A percentile compares a stretch with the other conserved stretches of the same genome.
Evolutionary conservation across 306 rosid genomes (phyloP).

Genomic region (Lathyrus tuberosus): DNA sequence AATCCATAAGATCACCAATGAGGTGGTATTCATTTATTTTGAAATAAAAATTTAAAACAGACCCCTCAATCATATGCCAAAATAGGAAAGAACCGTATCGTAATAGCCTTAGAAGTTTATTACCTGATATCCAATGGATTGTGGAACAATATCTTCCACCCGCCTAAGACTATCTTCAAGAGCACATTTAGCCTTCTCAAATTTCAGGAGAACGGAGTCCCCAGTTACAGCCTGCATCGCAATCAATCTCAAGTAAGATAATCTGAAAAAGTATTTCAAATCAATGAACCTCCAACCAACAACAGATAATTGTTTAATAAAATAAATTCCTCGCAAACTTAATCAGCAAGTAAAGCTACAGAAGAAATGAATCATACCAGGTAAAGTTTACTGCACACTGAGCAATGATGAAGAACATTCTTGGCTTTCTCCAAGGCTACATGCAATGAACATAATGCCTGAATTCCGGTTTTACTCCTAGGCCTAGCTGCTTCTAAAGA

Average conservation of each 20-base stretch:
- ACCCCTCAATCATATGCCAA: not conserved
- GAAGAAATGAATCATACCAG: constrained; percentile 62
- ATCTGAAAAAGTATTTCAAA: constrained; percentile 13
- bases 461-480: constrained; percentile 92
- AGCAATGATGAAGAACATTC: constrained; percentile 88
- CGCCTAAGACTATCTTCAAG: constrained; percentile 83
- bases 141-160: constrained; percentile 92
- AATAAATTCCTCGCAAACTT: constrained; percentile 11
- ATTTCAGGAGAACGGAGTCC: constrained; percentile 87
- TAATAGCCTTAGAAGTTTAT: constrained; percentile 22
- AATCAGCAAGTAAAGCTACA: constrained; percentile 23
- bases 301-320: constrained; percentile 3
- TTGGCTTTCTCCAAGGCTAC: constrained; percentile 90
- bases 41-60: constrained; percentile 2
- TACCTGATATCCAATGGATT: constrained; percentile 95
- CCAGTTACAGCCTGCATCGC: constrained; percentile 87
- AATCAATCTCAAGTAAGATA: constrained; percentile 34
- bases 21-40: constrained; percentile 21
- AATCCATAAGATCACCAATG: constrained; percentile 9
- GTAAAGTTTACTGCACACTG: constrained; percentile 92
- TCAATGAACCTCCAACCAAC: constrained; percentile 22
- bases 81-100: not conserved
- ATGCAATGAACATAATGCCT: constrained; percentile 91
- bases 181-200: constrained; percentile 86
- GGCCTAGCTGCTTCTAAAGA: constrained; percentile 97